Evolutionary conservation across 371 early-diverging fungal genomes (phyloP), one percentile per base, ranked within the genome.

Genomic region (Mucor saturninus): DNA sequence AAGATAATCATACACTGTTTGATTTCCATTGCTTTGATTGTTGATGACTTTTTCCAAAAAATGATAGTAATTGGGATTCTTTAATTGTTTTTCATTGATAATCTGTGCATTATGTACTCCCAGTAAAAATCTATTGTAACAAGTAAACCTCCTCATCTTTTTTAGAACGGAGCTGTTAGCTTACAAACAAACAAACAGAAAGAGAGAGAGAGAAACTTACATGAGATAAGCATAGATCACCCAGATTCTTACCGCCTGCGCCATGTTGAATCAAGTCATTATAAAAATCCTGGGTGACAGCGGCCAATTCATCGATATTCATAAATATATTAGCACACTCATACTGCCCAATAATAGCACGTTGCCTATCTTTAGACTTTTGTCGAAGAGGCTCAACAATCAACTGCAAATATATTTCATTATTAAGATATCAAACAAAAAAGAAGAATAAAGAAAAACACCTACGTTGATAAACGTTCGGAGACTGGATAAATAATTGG

Each of bases 321-420:
- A 70, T 67, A 38, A 70, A 70, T 2, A 70, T 70, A 14, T 70
- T 66, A 52, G 61, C 53, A 29, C 62, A 65, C 39, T 68, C 59
- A 9, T 62, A 70, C 8, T 66, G 67, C 8, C 67, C 67, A 54
- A 70, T 55, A 42, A 70, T 67, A 37, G 61, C 53, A 2, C 43
- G 40, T 54, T 61, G 52, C 50, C 58, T 68, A 54, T 67, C 67
- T 32, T 62, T 62, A 29, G 70, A 64, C 6, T 38, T 43, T 53
- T 57, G 62, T 48, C 67, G 52, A 26, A 70, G 50, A 2, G 70
- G 70, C 11, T 67, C 61, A 29, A 61, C 70, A 31, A 70, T 62
- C 15, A 46, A 39, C 64, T 64, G 57, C 3, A 54, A 29, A 38
- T 7, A 35, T 38, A 35, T 14, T 55, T 39, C 29, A 39, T 21